phyloP scores from a whole-genome alignment of 2,329 filamentous ascomycete genomes.

The Cucurbitaria berberidis region DNA sequence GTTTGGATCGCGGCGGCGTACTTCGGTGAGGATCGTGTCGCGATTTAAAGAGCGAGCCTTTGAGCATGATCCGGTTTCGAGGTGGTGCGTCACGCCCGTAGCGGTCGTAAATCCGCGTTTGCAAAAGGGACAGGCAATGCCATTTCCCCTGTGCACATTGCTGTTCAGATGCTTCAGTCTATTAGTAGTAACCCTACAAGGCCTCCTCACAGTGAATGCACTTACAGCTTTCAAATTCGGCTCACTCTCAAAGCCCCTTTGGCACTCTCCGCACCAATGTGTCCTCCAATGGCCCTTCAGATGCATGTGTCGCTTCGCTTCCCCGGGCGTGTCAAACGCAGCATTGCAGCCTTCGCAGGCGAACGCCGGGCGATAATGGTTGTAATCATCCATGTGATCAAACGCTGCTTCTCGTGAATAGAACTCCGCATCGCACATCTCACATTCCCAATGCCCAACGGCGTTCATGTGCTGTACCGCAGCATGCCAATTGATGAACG shows the following conservation, averaged over 20 bases:
- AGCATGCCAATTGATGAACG: constrained; percentile 15
- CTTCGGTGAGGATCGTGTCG: constrained; percentile 54
- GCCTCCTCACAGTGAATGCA: no score
- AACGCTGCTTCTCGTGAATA: constrained; percentile 4
- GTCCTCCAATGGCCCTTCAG: background rate
- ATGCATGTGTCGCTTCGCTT: background rate
- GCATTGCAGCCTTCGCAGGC: constrained; percentile 19
- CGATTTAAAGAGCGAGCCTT: constrained; percentile 55
- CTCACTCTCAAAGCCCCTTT: constrained; percentile 23
- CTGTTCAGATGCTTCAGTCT: constrained; percentile 60
- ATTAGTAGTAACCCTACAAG: background rate
- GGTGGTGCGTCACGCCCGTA: constrained; percentile 62
- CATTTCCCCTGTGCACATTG: constrained; percentile 53
- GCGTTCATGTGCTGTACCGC: constrained; percentile 27
- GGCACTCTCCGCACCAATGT: constrained; percentile 1
- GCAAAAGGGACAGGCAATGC: constrained; percentile 64
- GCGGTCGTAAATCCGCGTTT: constrained; percentile 54
- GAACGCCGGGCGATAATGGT: constrained; percentile 13
- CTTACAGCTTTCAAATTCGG: constrained; percentile 22
- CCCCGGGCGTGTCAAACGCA: background rate
- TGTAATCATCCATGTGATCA: constrained; percentile 19
- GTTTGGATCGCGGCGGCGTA: constrained; percentile 56
- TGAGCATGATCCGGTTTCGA: constrained; percentile 63
- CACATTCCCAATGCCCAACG: constrained; percentile 17
- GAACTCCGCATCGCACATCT: constrained; percentile 13